A percentile compares a stretch with the other conserved stretches of the same genome.
Evolutionary conservation across 352 stramenopile genomes (phyloP).

Genomic region (Globisporangium nagaii): DNA sequence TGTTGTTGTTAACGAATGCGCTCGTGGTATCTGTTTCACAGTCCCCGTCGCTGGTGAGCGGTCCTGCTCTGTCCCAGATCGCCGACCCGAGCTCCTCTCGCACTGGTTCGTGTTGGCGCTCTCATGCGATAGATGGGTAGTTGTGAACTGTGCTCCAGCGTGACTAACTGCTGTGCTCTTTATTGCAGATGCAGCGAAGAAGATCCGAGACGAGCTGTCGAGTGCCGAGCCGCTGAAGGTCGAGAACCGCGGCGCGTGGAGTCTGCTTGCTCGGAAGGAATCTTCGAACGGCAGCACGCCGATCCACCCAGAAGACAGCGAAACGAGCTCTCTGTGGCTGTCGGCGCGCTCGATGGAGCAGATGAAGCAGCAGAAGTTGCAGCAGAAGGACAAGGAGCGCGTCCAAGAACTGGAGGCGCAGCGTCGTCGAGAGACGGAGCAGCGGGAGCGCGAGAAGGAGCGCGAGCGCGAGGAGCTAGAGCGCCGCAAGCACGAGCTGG

Average conservation of each 20-base stretch:
- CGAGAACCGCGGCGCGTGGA: constrained; percentile 83
- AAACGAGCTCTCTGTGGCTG: constrained; percentile 79
- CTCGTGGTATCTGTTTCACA: constrained; percentile 20
- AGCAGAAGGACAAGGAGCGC: constrained; percentile 77
- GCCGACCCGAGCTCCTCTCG: constrained; percentile 26
- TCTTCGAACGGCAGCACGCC: constrained; percentile 49
- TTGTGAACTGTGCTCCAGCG: neutral
- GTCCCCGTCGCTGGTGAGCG: constrained; percentile 54
- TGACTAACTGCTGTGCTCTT: constrained; percentile 3
- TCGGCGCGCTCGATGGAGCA: constrained; percentile 83
- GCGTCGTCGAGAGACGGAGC: constrained; percentile 56
- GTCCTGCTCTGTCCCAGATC: constrained; percentile 44
- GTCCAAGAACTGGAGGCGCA: constrained; percentile 62
- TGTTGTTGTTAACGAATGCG: constrained; percentile 21
- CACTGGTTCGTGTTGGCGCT: constrained; percentile 29
- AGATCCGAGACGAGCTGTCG: constrained; percentile 66
- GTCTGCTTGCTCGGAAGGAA: constrained; percentile 76
- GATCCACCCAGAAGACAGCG: constrained; percentile 51
- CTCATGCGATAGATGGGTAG: too few species aligned
- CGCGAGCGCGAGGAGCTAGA: constrained; percentile 63
- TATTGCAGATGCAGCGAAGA: constrained; percentile 56
- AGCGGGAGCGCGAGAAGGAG: constrained; percentile 63
- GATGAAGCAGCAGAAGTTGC: constrained; percentile 83
- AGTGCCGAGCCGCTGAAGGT: constrained; percentile 64
- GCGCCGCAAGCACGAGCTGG: constrained; percentile 53